These are phyloP conservation scores for Lichina pygmaea DNA, from an alignment of 495 filamentous ascomycete species.

Conservation along the genomic window DNA sequence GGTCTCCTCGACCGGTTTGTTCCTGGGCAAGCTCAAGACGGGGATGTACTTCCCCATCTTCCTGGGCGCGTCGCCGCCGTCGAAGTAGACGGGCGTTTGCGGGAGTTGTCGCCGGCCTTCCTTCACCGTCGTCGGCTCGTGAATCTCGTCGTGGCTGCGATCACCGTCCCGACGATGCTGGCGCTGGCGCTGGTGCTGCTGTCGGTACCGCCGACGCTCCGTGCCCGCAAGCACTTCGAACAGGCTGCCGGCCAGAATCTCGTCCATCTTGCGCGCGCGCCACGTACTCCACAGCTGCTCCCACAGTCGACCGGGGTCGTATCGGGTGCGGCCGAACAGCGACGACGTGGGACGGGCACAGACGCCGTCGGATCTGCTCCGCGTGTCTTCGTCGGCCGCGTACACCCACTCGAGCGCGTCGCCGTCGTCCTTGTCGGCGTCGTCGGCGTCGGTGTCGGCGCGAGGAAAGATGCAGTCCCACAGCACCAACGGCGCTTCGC, in stretches of 20 bases:
- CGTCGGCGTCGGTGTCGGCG: slow-evolving; percentile 9
- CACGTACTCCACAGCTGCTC: slow-evolving; percentile 56
- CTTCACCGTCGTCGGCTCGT: slow-evolving; percentile 4
- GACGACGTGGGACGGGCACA: too few species aligned
- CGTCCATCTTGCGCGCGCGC: slow-evolving; percentile 69
- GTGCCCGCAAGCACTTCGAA: slow-evolving; percentile 20
- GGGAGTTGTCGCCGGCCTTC: slow-evolving; percentile 5
- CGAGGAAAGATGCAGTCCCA: slow-evolving; percentile 83
- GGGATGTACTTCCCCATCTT: slow-evolving; percentile 41
- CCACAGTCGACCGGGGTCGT: slow-evolving; percentile 37
- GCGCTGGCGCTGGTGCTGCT: too few species aligned
- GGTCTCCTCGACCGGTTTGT: slow-evolving; percentile 37
- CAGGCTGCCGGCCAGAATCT: slow-evolving; percentile 44
- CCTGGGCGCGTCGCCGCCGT: slow-evolving; percentile 34
- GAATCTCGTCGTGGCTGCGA: neutral
- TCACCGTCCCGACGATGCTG: neutral
- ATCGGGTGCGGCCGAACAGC: slow-evolving; percentile 15
- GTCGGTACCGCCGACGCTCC: too few species aligned
- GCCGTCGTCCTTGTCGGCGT: slow-evolving; percentile 7
- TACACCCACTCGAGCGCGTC: slow-evolving; percentile 65
- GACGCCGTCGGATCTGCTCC: neutral
- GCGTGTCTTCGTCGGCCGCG: slow-evolving; percentile 23
- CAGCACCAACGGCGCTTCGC: slow-evolving; percentile 65
- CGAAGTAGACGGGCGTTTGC: slow-evolving; percentile 32
- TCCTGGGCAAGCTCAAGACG: slow-evolving; percentile 33